Base-by-base conservation (phyloP, 2,329 filamentous ascomycete genomes). In the Neofusicoccum sp. region DNA sequence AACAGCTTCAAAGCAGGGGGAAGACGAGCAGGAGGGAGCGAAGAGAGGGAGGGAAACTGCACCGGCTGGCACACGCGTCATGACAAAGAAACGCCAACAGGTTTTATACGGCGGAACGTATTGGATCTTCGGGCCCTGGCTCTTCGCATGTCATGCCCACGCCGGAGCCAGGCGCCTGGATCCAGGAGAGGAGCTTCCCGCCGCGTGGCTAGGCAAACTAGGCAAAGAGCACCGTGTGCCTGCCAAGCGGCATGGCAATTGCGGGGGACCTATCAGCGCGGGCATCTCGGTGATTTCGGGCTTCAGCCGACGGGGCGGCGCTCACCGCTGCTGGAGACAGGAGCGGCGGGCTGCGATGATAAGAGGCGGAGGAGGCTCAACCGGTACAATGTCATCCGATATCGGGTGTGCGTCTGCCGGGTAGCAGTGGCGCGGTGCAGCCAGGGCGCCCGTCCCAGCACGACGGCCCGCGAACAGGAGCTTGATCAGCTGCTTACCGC, bases 261-360 rank as follows among this genome's bases (percentile, higher is more conserved):
- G 36, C 36, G 51, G 51, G 51, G 51, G 28, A 33, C 51, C 51
- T 56, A 56, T 56, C 38, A 43, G 51, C n/a, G 14, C 51, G 51
- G 51, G n/a, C 51, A 43, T 56, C 26, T 56, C 51, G 51, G 51
- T 24, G 38, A 56, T 56, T 26, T 56, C 51, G 51, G 51, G 31
- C 14, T 31, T 31, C 14, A 31, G 12, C 36, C 36, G 48, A 53
- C 16, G 9, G n/a, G 33, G 26, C 20, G 16, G 5, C 33, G 20
- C 43, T 56, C 51, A 56, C 51, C 51, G 51, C 51, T 38, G 40
- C 14, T 54, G 49, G 26, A n/a, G n/a, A 34, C 3, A 24, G 33
- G 6, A 11, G 20, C 20, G 40, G 43, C 26, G 26, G 24, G n/a
- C 44, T 24, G 47, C n/a, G 26, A 31, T 12, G 11, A 11, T 31